Evolutionary conservation across 805 yeast species (phyloP), one percentile per base, ranked within the genome.

Genomic region (Candida manassasensis): DNA sequence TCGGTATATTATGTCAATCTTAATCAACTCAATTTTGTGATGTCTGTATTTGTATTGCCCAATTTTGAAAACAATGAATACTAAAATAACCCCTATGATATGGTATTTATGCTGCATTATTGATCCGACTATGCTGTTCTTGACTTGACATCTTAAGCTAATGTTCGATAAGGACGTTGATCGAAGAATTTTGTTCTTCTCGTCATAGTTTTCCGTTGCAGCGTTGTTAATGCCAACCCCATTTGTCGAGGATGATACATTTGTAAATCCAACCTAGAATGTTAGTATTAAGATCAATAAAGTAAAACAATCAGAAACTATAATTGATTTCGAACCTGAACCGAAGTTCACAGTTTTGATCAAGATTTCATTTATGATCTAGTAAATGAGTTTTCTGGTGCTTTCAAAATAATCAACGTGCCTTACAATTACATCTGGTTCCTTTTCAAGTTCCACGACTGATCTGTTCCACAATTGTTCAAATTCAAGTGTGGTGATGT

Each of bases 381-480:
- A n/a, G n/a, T n/a, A 19, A 22, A 24, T 6, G 27, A 24, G 12
- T 19, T 11, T 24, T 24, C 7, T 30, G 11, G 21, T 21, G 26
- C 21, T 21, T 19, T 30, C 21, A 21, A 21, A 4, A 30, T 48
- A 55, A 54, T 50, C 35, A 72, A 79, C 85, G 73, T 79, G 84
- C 84, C 93, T 81, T 75, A 83, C 82, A 61, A 73, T 77, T 53
- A 81, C 71, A 55, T 79, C 85, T 28, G 84, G 81, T 61, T 81
- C 83, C 37, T 65, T 69, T 42, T 76, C 75, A 43, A 86, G 68
- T 47, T 78, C 81, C 22, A 63, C 53, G 2, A 79, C 51, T n/a
- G 81, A 81, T 47, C 76, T 73, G 17, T 52, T 51, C 95, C 95
- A 87, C 40, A 84, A 67, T 39, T 77, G 82, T 45, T 82, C 81